These are phyloP conservation scores for Cyclocybe aegerita DNA, from an alignment of 768 basidiomycete species.

Conservation along the genomic window DNA sequence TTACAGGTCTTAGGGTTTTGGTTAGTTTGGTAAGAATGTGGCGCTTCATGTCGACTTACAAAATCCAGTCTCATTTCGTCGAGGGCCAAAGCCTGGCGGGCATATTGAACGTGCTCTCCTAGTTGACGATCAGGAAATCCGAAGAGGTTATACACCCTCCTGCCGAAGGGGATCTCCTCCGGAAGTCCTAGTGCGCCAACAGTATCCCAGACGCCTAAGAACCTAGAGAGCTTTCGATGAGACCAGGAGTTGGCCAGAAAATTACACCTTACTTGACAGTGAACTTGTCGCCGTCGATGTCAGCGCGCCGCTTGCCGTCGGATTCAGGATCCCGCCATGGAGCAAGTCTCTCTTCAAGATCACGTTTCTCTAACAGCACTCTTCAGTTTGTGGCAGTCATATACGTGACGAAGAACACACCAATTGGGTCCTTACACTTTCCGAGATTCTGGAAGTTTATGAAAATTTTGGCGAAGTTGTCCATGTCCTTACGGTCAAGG, in stretches of 20 bases:
- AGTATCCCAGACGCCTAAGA: conserved; percentile 76
- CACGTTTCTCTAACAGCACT: conserved; percentile 26
- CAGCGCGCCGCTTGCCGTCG: conserved; percentile 52
- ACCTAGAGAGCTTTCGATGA: conserved; percentile 34
- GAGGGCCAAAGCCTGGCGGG: conserved; percentile 70
- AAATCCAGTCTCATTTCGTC: conserved; percentile 70
- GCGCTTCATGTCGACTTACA: conserved; percentile 35
- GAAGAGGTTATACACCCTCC: conserved; percentile 50
- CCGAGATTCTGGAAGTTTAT: conserved; percentile 61
- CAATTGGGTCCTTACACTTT: conserved; percentile 44
- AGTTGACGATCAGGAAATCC: conserved; percentile 63
- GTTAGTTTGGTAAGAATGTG: too few species aligned
- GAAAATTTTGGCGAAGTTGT: conserved; percentile 66
- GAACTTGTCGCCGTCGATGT: conserved; percentile 46
- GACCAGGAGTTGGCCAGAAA: neutral
- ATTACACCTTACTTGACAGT: conserved; percentile 53
- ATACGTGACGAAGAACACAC: conserved; percentile 26
- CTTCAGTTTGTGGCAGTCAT: neutral
- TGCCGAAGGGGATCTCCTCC: conserved; percentile 52
- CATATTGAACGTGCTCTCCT: conserved; percentile 62
- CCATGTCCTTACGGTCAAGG: conserved; percentile 72
- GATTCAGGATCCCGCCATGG: conserved; percentile 56
- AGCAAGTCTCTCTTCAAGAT: conserved; percentile 44
- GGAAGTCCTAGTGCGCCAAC: conserved; percentile 75
- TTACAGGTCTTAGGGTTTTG: conserved; percentile 45